Evolutionary conservation across 805 yeast species (phyloP).

Genomic region (Saturnispora serradocipensis): DNA sequence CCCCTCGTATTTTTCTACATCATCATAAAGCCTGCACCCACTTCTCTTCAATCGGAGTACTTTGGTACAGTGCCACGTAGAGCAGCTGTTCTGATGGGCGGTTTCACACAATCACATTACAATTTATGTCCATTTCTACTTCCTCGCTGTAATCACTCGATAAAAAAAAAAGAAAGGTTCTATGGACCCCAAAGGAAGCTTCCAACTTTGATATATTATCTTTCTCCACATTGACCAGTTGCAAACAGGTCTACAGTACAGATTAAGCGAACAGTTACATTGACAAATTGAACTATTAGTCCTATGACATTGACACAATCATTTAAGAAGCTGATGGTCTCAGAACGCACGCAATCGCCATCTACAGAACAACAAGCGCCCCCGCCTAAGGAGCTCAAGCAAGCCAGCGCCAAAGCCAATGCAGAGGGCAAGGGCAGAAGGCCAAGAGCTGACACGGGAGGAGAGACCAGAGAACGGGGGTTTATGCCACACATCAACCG

Average conservation of each 20-base stretch:
- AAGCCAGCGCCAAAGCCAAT: neutral
- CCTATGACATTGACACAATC: neutral
- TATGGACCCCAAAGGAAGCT: neutral
- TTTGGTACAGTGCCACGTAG: neutral
- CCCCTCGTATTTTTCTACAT: neutral
- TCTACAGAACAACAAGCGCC: neutral
- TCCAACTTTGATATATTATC: neutral
- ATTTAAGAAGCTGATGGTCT: neutral
- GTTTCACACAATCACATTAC: no score
- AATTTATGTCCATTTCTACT: neutral
- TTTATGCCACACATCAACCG: neutral
- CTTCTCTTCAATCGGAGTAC: no score
- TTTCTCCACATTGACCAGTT: neutral
- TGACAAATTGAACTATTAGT: neutral
- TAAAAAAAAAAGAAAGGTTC: neutral
- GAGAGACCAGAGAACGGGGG: neutral
- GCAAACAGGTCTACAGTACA: neutral
- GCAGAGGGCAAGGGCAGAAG: neutral
- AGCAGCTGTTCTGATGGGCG: no score
- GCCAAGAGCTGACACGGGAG: neutral
- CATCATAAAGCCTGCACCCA: neutral
- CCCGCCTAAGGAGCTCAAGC: neutral
- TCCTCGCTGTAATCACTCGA: neutral
- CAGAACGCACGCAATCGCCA: neutral
- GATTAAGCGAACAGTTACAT: neutral